Evolutionary conservation across 768 basidiomycete genomes (phyloP).

Genomic region (Kwoniella pini): DNA sequence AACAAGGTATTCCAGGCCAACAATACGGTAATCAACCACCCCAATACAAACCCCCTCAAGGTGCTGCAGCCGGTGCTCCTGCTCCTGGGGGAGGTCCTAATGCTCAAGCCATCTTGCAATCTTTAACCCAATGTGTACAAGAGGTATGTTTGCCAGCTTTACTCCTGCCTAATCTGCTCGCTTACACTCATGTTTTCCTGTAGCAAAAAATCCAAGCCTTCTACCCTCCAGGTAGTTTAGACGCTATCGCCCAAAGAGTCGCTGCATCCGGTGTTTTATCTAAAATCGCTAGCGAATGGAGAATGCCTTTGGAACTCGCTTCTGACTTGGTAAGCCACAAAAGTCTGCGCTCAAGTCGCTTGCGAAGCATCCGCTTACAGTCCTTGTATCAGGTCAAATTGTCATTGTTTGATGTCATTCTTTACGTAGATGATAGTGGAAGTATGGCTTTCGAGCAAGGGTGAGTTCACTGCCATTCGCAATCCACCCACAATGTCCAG

Average conservation of each 20-base stretch:
- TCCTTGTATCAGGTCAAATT: constrained; percentile 53
- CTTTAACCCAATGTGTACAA: constrained; percentile 53
- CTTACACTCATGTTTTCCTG: neutral
- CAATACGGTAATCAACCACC: constrained; percentile 47
- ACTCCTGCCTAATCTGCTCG: no score
- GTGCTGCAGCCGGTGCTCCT: constrained; percentile 19
- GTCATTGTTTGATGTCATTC: constrained; percentile 54
- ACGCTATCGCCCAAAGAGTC: constrained; percentile 55
- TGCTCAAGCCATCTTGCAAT: constrained; percentile 32
- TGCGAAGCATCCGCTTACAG: no score
- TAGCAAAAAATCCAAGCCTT: constrained; percentile 56
- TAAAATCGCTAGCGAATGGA: constrained; percentile 55
- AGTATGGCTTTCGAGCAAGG: constrained; percentile 51
- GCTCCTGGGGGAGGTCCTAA: constrained; percentile 25
- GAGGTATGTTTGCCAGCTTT: constrained; percentile 38
- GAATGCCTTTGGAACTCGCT: constrained; percentile 56
- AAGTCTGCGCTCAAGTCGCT: neutral
- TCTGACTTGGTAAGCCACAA: constrained; percentile 50
- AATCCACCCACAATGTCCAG: constrained; percentile 26
- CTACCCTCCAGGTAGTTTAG: constrained; percentile 56
- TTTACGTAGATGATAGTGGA: constrained; percentile 53
- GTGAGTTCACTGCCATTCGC: neutral
- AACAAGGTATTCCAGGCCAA: constrained; percentile 25
- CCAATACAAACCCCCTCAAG: constrained; percentile 33
- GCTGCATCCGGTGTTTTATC: constrained; percentile 52